These are phyloP conservation scores for Neonectria ditissima DNA, from an alignment of 2,329 filamentous ascomycete genomes.

Conservation along the genomic window DNA sequence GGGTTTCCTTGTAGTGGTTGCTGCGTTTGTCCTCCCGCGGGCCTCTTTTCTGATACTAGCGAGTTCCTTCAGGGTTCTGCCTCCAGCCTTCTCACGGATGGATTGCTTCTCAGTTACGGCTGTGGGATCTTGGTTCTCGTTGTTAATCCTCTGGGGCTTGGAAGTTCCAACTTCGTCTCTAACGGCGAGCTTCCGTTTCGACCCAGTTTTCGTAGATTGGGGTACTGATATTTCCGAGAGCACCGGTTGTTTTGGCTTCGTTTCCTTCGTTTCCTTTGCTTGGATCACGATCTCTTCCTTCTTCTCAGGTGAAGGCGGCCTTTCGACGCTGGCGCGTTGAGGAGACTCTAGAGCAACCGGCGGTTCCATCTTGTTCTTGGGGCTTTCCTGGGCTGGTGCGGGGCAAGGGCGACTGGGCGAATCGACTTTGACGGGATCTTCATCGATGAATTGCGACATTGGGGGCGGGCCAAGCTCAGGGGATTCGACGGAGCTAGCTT, in stretches of 20 bases:
- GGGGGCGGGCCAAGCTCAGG: constrained; percentile 76
- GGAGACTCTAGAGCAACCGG: constrained; percentile 49
- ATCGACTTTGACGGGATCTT: constrained; percentile 66
- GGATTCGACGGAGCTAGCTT: constrained; percentile 67
- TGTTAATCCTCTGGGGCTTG: constrained; percentile 38
- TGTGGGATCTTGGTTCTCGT: constrained; percentile 47
- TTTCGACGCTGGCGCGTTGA: constrained; percentile 35
- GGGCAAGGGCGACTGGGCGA: constrained; percentile 53
- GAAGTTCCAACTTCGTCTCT: constrained; percentile 64
- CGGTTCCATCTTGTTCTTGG: constrained; percentile 46
- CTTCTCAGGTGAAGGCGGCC: constrained; percentile 46
- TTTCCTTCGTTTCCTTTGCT: constrained; percentile 4
- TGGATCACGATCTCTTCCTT: constrained; percentile 30
- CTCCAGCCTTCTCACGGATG: constrained; percentile 51
- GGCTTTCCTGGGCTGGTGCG: constrained; percentile 34
- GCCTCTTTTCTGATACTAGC: constrained; percentile 56
- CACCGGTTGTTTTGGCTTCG: constrained; percentile 8
- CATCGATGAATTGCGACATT: constrained; percentile 68
- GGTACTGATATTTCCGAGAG: constrained; percentile 27
- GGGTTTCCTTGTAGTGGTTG: constrained; percentile 57
- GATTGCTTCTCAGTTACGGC: constrained; percentile 42
- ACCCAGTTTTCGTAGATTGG: constrained; percentile 57
- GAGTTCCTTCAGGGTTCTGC: constrained; percentile 61
- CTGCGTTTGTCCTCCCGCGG: constrained; percentile 47
- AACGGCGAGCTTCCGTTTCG: constrained; percentile 69